Conservation (phyloP, 2,329 filamentous ascomycete species). For the Graphiopsis chlorocephala region DNA sequence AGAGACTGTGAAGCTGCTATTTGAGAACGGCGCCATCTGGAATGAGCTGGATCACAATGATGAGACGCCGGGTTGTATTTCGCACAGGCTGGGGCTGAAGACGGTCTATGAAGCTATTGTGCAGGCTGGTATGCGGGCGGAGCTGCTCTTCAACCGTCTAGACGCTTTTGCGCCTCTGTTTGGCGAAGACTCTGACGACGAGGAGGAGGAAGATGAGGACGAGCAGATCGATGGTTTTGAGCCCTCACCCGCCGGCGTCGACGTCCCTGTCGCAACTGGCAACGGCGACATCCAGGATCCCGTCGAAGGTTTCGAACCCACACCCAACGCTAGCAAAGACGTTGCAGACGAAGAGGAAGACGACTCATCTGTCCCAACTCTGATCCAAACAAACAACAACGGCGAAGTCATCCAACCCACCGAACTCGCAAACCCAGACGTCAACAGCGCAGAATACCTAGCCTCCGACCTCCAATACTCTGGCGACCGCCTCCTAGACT, state of each 20-base stretch:
- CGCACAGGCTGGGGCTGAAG: conserved; percentile 63
- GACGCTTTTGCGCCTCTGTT: conserved; percentile 75
- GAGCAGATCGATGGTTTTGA: conserved; percentile 36
- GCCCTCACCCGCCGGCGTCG: conserved; percentile 23
- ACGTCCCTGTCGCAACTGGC: conserved; percentile 19
- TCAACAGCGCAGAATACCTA: conserved; percentile 49
- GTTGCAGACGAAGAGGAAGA: conserved; percentile 18
- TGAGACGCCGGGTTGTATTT: conserved; percentile 90
- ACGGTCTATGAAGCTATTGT: conserved; percentile 79
- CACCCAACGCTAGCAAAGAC: conserved; percentile 31
- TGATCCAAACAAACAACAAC: conserved; percentile 28
- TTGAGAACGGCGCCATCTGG: conserved; percentile 92
- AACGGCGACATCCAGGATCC: conserved; percentile 21
- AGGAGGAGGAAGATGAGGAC: conserved; percentile 40
- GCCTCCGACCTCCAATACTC: conserved; percentile 48
- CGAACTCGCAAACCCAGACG: conserved; percentile 36
- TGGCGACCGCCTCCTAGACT: conserved; percentile 46
- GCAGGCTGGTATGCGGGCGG: conserved; percentile 84
- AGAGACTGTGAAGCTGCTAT: conserved; percentile 69
- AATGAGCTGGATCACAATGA: conserved; percentile 85
- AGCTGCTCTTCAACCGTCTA: conserved; percentile 78
- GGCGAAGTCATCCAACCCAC: conserved; percentile 24
- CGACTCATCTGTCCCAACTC: conserved; percentile 23
- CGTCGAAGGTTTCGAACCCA: conserved; percentile 32
- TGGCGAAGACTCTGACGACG: conserved; percentile 53